Base-by-base conservation (phyloP, 495 filamentous ascomycete species). In the Aspergillus ostianus region DNA sequence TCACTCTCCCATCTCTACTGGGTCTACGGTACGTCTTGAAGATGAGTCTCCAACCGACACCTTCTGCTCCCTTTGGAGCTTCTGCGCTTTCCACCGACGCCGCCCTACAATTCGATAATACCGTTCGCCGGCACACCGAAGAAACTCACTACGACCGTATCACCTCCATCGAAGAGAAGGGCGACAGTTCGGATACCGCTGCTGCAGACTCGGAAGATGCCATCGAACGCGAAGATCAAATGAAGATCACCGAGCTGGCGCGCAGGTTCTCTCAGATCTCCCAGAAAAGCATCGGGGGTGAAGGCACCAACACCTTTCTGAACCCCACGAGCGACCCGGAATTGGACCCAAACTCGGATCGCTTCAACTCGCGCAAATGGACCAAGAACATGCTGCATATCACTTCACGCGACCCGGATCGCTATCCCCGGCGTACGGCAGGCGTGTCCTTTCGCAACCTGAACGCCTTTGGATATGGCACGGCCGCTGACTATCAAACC, bases 401-500 rank as follows among this genome's bases (percentile, higher is more conserved):
- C 58, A 71, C 72, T 54, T 56, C 64, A 12, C 67, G 71, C n/a
- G 73, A 82, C 63, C 72, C 75, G 3, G 73, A 76, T 41, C 71
- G 73, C 5, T 81, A 75, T 56, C 76, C 74, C 15, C 68, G 73
- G 59, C 72, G 80, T 19, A 70, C 71, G 2, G 75, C 64, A 65
- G 78, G 79, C 6, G 70, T 82, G 12, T 73, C 71, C 1, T 80
- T 77, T 53, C 84, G 83, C 67, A 82, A 90, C 56, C 73, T 93
- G 47, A 89, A 80, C 58, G 90, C 87, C 27, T 85, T 88, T 72
- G 90, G 90, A 17, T 92, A 87, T 68, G 88, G 88, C 6, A 82
- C 82, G 13, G 74, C 85, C 0, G 87, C 88, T 0, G 89, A 92
- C 67, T 93, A 88, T 65, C 90, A 93, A 71, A 90, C 86, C 79